Evolutionary conservation across 1,139 yeast genomes (phyloP).

Genomic region (Taphrina confusa): DNA sequence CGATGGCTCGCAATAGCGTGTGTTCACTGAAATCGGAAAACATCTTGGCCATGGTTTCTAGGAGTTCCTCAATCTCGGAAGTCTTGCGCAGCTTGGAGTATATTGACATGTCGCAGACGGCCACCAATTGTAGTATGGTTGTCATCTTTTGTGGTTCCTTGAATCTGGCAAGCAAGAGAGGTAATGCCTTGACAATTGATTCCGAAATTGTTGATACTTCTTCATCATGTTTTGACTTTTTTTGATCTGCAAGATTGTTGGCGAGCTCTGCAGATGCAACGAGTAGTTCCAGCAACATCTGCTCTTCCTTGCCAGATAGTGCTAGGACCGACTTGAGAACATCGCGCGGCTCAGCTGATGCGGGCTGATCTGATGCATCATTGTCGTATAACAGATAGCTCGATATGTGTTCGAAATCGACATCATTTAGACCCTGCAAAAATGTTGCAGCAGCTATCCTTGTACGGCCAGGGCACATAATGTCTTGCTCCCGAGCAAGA

Average conservation of each 20-base stretch:
- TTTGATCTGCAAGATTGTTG: slow-evolving; percentile 28
- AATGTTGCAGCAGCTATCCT: slow-evolving; percentile 42
- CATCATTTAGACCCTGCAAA: slow-evolving; percentile 39
- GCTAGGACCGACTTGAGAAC: slow-evolving; percentile 38
- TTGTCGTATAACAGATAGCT: slow-evolving; percentile 44
- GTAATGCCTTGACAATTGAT: slow-evolving; percentile 40
- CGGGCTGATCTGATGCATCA: slow-evolving; percentile 41
- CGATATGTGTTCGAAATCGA: slow-evolving; percentile 41
- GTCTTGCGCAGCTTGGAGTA: slow-evolving; percentile 44
- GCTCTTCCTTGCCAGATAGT: slow-evolving; percentile 42
- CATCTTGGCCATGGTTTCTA: slow-evolving; percentile 41
- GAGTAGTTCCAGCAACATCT: slow-evolving; percentile 43
- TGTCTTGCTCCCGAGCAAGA: slow-evolving; percentile 38
- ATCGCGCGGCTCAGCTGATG: slow-evolving; percentile 33
- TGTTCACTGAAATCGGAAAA: slow-evolving; percentile 40
- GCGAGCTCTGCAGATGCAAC: slow-evolving; percentile 43
- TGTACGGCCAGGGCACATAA: slow-evolving; percentile 38
- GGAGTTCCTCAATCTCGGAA: slow-evolving; percentile 41
- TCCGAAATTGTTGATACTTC: slow-evolving; percentile 31
- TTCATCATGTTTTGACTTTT: not conserved
- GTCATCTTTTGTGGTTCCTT: slow-evolving; percentile 43
- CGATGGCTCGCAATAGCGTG: slow-evolving; percentile 36
- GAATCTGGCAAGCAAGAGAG: slow-evolving; percentile 42
- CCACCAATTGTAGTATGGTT: slow-evolving; percentile 42
- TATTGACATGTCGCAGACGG: slow-evolving; percentile 40